Evolutionary conservation across 179 eudicot species (phyloP), one percentile per base, ranked within the genome.

Genomic region (Beta macrorhiza): DNA sequence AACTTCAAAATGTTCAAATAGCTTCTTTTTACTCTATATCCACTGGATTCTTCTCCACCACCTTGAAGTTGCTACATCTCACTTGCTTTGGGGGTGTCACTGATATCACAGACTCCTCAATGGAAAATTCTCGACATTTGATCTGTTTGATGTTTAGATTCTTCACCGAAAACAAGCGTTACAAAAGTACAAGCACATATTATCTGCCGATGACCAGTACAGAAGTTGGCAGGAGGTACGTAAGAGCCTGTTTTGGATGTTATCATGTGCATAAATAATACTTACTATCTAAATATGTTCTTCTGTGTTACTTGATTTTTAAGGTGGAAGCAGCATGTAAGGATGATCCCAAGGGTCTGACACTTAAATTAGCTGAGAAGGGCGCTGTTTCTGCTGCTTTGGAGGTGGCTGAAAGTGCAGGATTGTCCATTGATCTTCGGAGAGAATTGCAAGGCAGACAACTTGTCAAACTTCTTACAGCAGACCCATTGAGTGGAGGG

Each of bases 331-430:
- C 90, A 75, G 97, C 89, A 63, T 97, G 97, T 84, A 90, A 89
- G 85, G 97, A 93, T 82, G 98, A 97, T 87, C 95, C 99, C 37
- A 98, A 97, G 86, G 99, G 99, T 79, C 88, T 97, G 73, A 95
- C 97, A 45, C 97, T 94, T 69, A 90, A 93, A 88, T 87, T 97
- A 86, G 99, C 99, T 79, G 98, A 91, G 79, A 97, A 92, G 79
- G 99, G 99, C 68, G 99, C 97, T 82, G 99, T 97, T 79, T 95
- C 97, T 82, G 97, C 99, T 83, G 98, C 98, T 80, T 83, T 95
- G 82, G 94, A 97, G 86, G 99, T 97, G 53, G 99, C 98, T 73
- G 98, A 97, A 91, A 93, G 97, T 90, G 93, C 95, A 22, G 93
- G 92, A 52, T 88, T 97, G 85, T 90, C 99, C 69, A 89, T 95